Evolutionary conservation across 2,329 filamentous ascomycete genomes (phyloP).

Genomic region (Microcyclosporella mali): DNA sequence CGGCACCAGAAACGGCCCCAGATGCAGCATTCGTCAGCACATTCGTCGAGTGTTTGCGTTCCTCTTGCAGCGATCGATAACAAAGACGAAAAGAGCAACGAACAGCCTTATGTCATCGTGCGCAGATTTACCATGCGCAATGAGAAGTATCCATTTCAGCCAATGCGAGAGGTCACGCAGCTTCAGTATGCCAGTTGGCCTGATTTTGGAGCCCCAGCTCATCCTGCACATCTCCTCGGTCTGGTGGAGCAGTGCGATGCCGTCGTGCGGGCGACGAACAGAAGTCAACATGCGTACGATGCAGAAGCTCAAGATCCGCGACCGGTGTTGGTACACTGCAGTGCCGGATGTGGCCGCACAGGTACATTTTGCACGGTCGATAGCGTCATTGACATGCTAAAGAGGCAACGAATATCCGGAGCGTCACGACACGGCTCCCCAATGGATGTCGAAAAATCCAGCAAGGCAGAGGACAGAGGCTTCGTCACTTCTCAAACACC

Average conservation of each 20-base stretch:
- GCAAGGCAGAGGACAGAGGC: conserved; percentile 8
- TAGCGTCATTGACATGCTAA: conserved; percentile 91
- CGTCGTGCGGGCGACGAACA: conserved; percentile 48
- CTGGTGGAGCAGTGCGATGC: conserved; percentile 87
- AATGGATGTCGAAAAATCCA: conserved; percentile 39
- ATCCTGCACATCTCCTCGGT: conserved; percentile 77
- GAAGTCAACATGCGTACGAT: conserved; percentile 43
- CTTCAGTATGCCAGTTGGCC: conserved; percentile 96
- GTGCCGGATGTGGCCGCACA: conserved; percentile 89
- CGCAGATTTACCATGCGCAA: conserved; percentile 83
- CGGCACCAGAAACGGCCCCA: conserved; percentile 34
- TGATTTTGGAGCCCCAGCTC: conserved; percentile 87
- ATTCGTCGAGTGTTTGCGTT: conserved; percentile 28
- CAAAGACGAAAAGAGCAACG: conserved; percentile 32
- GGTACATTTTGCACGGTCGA: conserved; percentile 97
- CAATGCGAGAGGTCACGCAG: conserved; percentile 88
- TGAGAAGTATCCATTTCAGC: conserved; percentile 67
- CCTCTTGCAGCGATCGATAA: conserved; percentile 24
- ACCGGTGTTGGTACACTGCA: conserved; percentile 89
- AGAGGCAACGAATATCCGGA: conserved; percentile 58
- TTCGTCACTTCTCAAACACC: conserved; percentile 25
- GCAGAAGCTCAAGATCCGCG: conserved; percentile 49
- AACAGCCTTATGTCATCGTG: conserved; percentile 70
- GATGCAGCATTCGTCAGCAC: conserved; percentile 34
- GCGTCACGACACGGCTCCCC: conserved; percentile 31